Evolutionary conservation across 306 rosid genomes (phyloP).

Genomic region (Dicorynia guianensis): DNA sequence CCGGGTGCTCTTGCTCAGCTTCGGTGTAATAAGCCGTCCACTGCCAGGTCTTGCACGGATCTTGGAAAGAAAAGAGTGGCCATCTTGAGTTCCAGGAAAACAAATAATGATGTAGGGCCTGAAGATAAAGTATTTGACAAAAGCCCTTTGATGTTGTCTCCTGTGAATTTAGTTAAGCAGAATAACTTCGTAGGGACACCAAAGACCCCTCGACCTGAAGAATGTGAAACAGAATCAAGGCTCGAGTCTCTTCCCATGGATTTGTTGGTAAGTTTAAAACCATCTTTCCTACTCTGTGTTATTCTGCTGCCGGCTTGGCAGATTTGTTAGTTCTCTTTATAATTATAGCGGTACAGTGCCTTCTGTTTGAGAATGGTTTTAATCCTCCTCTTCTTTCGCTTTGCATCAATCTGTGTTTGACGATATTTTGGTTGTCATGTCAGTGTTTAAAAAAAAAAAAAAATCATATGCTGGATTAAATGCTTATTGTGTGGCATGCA

Average conservation of each 20-base stretch:
- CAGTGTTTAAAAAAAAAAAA: background rate
- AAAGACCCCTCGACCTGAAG: constrained; percentile 68
- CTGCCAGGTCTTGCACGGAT: constrained; percentile 65
- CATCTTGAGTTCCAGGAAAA: constrained; percentile 50
- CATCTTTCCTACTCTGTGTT: no score
- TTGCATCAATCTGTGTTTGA: background rate
- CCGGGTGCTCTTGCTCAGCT: constrained; percentile 93
- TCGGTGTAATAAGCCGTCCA: constrained; percentile 57
- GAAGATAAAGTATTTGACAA: constrained; percentile 56
- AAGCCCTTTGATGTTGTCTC: constrained; percentile 79
- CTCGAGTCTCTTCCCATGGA: constrained; percentile 90
- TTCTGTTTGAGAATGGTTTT: background rate
- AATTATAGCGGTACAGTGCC: background rate
- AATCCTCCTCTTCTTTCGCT: background rate
- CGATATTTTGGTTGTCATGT: background rate
- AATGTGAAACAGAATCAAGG: constrained; percentile 64
- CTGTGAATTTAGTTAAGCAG: constrained; percentile 67
- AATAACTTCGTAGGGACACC: constrained; percentile 64
- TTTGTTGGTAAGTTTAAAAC: constrained; percentile 62
- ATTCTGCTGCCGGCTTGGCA: background rate
- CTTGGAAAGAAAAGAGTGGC: constrained; percentile 74
- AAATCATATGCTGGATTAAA: background rate
- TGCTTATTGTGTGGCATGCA: background rate
- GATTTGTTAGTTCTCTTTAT: background rate
- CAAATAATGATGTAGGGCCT: constrained; percentile 27